A percentile compares a stretch with the other conserved stretches of the same genome.
phyloP scores from a whole-genome alignment of 176 grass and related monocot genomes.

The Ananas comosus region DNA sequence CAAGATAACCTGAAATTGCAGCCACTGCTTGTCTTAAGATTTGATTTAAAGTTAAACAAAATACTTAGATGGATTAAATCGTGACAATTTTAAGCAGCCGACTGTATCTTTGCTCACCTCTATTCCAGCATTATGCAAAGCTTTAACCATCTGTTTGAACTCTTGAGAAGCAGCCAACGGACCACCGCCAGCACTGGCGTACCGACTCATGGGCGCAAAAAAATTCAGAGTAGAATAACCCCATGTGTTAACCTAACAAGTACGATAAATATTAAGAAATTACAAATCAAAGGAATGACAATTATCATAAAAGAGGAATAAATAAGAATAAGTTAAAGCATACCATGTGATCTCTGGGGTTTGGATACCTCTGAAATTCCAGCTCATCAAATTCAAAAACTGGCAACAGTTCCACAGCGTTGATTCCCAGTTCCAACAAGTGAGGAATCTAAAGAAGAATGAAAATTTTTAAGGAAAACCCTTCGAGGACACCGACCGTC shows the following conservation, averaged over 20 bases:
- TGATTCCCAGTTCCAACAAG: slow-evolving; percentile 86
- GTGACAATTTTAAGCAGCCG: neutral
- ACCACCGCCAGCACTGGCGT: slow-evolving; percentile 95
- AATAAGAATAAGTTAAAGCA: slow-evolving; percentile 10
- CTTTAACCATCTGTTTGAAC: slow-evolving; percentile 91
- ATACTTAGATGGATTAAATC: neutral
- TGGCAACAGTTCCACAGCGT: slow-evolving; percentile 91
- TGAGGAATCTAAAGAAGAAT: slow-evolving; percentile 76
- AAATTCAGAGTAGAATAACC: slow-evolving; percentile 97
- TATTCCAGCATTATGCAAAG: slow-evolving; percentile 93
- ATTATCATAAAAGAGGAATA: neutral
- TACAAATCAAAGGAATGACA: neutral
- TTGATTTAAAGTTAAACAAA: neutral
- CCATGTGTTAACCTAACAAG: slow-evolving; percentile 75
- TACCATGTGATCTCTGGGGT: slow-evolving; percentile 97
- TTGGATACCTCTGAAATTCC: slow-evolving; percentile 74
- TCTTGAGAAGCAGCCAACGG: slow-evolving; percentile 72
- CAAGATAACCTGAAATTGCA: slow-evolving; percentile 73
- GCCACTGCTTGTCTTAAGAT: neutral
- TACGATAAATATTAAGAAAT: neutral
- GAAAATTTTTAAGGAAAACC: slow-evolving; percentile 19
- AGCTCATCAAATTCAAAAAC: slow-evolving; percentile 98
- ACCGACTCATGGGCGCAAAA: slow-evolving; percentile 98
- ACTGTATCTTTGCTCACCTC: slow-evolving; percentile 37
- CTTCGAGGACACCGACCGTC: neutral